Conservation (phyloP, 2,329 filamentous ascomycete genomes). For the Moelleriella libera region DNA sequence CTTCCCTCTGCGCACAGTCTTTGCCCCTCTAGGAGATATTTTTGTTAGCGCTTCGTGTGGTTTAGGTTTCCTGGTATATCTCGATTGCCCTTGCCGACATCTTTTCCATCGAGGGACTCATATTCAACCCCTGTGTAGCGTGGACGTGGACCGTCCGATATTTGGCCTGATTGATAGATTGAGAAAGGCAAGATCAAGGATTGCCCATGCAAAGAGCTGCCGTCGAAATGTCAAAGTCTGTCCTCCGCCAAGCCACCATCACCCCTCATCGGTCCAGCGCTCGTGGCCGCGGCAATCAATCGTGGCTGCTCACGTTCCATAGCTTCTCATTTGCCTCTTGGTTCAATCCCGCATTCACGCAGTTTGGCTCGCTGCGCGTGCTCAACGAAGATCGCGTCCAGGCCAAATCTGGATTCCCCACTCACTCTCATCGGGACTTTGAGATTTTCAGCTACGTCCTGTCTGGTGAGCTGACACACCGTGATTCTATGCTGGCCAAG, state of each 20-base stretch:
- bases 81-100: too few species aligned
- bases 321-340: conserved; percentile 69
- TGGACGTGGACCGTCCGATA: too few species aligned
- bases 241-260: conserved; percentile 54
- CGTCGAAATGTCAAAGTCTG: conserved; percentile 43
- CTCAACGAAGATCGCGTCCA: conserved; percentile 81
- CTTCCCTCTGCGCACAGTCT: too few species aligned
- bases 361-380: conserved; percentile 66
- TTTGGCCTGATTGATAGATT: too few species aligned
- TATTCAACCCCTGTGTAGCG: too few species aligned
- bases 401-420: conserved; percentile 63
- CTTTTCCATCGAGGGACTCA: too few species aligned
- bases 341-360: conserved; percentile 51
- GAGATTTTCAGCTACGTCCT: conserved; percentile 85
- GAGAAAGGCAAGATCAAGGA: neutral
- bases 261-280: conserved; percentile 56
- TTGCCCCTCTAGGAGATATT: too few species aligned
- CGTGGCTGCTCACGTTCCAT: conserved; percentile 80
- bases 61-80: too few species aligned
- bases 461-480: conserved; percentile 74
- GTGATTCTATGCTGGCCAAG: conserved; percentile 70
- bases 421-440: conserved; percentile 73
- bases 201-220: conserved; percentile 19
- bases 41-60: too few species aligned
- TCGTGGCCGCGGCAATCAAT: conserved; percentile 67